Base-by-base conservation (phyloP, 495 filamentous ascomycete species). In the Rhypophila decipiens region DNA sequence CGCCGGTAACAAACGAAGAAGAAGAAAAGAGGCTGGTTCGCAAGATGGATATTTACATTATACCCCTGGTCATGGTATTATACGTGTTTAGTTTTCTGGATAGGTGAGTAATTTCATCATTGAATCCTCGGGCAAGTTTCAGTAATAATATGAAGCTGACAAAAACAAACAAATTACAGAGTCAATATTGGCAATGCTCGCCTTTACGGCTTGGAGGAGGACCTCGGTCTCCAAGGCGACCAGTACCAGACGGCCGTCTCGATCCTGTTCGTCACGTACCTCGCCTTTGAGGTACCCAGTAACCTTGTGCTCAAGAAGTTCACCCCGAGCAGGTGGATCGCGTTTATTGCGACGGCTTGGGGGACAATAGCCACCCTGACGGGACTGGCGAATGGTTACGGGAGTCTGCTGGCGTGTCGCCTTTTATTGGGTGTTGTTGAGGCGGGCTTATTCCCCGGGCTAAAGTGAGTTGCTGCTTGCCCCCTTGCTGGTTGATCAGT, bases 171-270 rank as follows among this genome's bases (percentile, higher is more conserved):
- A 41, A 24, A 33, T 31, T 31, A 13, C 38, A 76, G 70, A 52
- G 85, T 88, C 19, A 88, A 88, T 56, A 90, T 91, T 50, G 86
- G 85, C 46, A 88, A 87, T 67, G 83, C 84, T 10, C 70, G 82
- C 8, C 66, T 90, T 22, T 88, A 87, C 52, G 70, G 71, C 7
- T 46, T 90, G 42, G 84, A 87, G 65, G 67, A 75, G 42, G 86
- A 89, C 49, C 69, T 90, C 7, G 68, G 73, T 1, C 59, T 87
- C 38, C 59, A 66, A 5, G 74, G 76, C 13, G 73, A 83, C 44
- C 77, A 87, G 60, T 89, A 83, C 61, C 80, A 89, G 61, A 66
- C 80, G 24, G 73, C 83, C 20, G 79, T 88, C 12, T 84, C 79
- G 5, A 80, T 86, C 53, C 70, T 90, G 22, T 90, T 88, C 51